Conservation (phyloP, 1,284 basidiomycete genomes). For the Ganoderma boninense region DNA sequence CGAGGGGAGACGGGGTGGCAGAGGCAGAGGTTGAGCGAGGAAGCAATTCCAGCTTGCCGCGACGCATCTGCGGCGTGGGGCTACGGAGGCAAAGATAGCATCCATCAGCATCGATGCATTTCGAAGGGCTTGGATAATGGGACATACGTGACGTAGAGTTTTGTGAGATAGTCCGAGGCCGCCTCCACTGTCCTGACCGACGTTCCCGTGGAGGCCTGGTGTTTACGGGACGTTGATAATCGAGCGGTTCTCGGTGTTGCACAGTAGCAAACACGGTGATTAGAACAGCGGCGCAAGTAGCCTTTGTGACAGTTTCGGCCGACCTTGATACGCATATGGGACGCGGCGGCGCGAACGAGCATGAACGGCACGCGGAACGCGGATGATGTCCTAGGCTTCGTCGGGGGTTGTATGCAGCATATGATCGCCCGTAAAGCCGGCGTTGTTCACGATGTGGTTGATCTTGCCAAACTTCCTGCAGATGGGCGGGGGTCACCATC, state of each 20-base stretch:
- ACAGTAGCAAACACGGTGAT: slow-evolving; percentile 26
- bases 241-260: slow-evolving; percentile 71
- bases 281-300: background rate
- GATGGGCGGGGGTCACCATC: background rate
- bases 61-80: slow-evolving; percentile 79
- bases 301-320: slow-evolving; percentile 11
- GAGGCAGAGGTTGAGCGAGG: slow-evolving; percentile 73
- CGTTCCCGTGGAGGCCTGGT: slow-evolving; percentile 74
- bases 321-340: slow-evolving; percentile 86
- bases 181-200: slow-evolving; percentile 67
- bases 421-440: slow-evolving; percentile 89
- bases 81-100: slow-evolving; percentile 43
- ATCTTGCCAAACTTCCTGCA: slow-evolving; percentile 81
- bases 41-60: slow-evolving; percentile 84
- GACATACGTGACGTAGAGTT: slow-evolving; percentile 70
- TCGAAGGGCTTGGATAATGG: background rate
- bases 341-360: slow-evolving; percentile 84
- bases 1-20: slow-evolving; percentile 71
- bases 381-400: slow-evolving; percentile 84
- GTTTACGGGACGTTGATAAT: slow-evolving; percentile 83
- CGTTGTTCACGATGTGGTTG: slow-evolving; percentile 89
- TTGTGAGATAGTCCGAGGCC: slow-evolving; percentile 49
- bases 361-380: slow-evolving; percentile 87
- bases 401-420: slow-evolving; percentile 91
- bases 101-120: background rate